Evolutionary conservation across 768 basidiomycete species (phyloP).

Genomic region (Serendipita vermifera): DNA sequence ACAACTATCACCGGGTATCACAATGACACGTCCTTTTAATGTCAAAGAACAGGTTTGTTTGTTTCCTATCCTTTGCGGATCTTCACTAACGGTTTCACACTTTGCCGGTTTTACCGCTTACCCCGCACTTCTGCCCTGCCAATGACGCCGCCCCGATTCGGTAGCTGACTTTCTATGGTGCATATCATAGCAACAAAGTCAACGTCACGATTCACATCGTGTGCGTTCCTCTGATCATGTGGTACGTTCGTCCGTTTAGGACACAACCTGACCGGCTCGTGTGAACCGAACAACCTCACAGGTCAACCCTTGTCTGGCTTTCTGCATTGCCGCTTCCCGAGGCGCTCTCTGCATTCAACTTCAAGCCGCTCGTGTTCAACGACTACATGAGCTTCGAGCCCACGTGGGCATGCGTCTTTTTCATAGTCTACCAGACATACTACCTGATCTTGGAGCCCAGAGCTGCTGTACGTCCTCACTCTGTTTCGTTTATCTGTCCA

Average conservation of each 20-base stretch:
- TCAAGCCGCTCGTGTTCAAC: slow-evolving; percentile 35
- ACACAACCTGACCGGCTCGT: too few species aligned
- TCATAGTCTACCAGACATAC: slow-evolving; percentile 51
- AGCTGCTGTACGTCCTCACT: slow-evolving; percentile 55
- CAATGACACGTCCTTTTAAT: slow-evolving; percentile 7
- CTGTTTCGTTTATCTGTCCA: neutral
- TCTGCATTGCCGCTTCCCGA: slow-evolving; percentile 35
- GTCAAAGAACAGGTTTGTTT: slow-evolving; percentile 6
- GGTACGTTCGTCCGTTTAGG: slow-evolving; percentile 41
- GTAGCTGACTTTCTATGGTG: slow-evolving; percentile 84
- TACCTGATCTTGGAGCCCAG: slow-evolving; percentile 71
- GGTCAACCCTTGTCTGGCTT: slow-evolving; percentile 17
- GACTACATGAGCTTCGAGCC: slow-evolving; percentile 56
- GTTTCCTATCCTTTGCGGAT: too few species aligned
- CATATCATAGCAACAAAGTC: slow-evolving; percentile 72
- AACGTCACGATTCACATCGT: slow-evolving; percentile 80
- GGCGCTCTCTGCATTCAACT: slow-evolving; percentile 36
- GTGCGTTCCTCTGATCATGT: slow-evolving; percentile 73
- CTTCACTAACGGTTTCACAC: neutral
- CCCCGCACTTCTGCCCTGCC: slow-evolving; percentile 6
- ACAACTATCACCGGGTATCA: slow-evolving; percentile 1
- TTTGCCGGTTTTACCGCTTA: neutral
- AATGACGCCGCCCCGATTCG: neutral
- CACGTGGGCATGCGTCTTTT: slow-evolving; percentile 49
- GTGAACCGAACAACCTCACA: too few species aligned